Evolutionary conservation across 768 basidiomycete species (phyloP).

Genomic region (Mycena albidolilacea): DNA sequence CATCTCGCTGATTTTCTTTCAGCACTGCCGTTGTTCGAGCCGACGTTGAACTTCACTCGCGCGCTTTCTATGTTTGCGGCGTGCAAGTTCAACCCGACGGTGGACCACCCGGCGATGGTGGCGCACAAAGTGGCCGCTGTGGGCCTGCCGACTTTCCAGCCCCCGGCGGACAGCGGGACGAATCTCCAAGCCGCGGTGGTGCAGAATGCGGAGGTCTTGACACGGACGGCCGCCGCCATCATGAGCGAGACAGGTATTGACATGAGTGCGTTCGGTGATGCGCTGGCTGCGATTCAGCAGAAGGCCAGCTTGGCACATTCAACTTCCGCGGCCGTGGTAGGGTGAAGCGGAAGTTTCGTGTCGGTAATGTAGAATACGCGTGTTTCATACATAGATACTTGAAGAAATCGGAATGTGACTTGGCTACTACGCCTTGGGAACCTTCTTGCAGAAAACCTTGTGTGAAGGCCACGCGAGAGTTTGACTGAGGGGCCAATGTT

Average conservation of each 20-base stretch:
- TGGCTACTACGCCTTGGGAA: background rate
- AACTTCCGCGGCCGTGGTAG: background rate
- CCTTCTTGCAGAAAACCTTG: slow-evolving; percentile 39
- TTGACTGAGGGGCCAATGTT: slow-evolving; percentile 28
- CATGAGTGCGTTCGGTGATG: slow-evolving; percentile 31
- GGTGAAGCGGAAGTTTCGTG: background rate
- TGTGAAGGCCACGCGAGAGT: slow-evolving; percentile 38
- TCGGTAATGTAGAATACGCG: background rate
- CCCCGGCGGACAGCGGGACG: background rate
- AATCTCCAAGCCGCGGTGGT: background rate
- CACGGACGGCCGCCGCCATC: slow-evolving; percentile 27
- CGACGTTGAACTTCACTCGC: slow-evolving; percentile 60
- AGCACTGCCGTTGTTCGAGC: slow-evolving; percentile 71
- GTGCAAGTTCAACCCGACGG: slow-evolving; percentile 56
- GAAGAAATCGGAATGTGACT: background rate
- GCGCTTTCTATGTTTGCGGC: slow-evolving; percentile 64
- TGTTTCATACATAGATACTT: too few relatives aligned
- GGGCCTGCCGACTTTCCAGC: background rate
- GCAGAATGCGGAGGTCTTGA: slow-evolving; percentile 21
- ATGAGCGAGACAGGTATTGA: slow-evolving; percentile 38
- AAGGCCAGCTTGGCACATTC: slow-evolving; percentile 11
- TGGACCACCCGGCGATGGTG: slow-evolving; percentile 48
- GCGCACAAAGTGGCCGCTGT: background rate
- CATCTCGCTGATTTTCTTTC: slow-evolving; percentile 2
- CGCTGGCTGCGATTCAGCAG: slow-evolving; percentile 28